Conservation (phyloP, 352 stramenopile species). For the Pythium sp. region DNA sequence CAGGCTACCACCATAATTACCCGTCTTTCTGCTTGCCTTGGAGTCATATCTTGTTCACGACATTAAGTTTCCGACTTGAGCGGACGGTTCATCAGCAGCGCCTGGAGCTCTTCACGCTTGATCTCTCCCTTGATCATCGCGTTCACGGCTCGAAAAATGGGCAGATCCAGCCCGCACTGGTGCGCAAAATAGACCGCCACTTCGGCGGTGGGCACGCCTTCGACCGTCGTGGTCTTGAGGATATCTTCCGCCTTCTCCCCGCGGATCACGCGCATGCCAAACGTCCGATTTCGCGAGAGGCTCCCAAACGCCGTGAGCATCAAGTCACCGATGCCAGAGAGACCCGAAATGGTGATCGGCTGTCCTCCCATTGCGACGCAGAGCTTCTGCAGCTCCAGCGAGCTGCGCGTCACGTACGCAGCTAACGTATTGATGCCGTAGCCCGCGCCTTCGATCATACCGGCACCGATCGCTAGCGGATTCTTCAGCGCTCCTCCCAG, state of each 20-base stretch:
- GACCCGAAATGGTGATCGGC: conserved; percentile 93
- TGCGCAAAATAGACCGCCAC: conserved; percentile 91
- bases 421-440: conserved; percentile 95
- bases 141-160: conserved; percentile 88
- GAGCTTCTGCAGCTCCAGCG: conserved; percentile 95
- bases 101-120: conserved; percentile 68
- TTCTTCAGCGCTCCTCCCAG: conserved; percentile 98
- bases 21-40: not conserved
- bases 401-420: conserved; percentile 94
- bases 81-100: conserved; percentile 79
- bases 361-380: conserved; percentile 93
- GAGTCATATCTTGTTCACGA: not conserved
- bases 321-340: conserved; percentile 92
- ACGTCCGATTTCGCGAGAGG: conserved; percentile 94
- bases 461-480: conserved; percentile 95
- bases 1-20: conserved; percentile 1
- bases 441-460: conserved; percentile 96
- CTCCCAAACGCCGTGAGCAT: conserved; percentile 97
- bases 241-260: conserved; percentile 92
- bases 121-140: conserved; percentile 82
- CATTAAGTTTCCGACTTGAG: conserved; percentile 73
- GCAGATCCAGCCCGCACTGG: conserved; percentile 88
- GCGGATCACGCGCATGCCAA: conserved; percentile 94
- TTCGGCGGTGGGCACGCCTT: conserved; percentile 95
- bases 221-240: conserved; percentile 85